phyloP scores from a whole-genome alignment of 371 early-diverging fungal species.

The Lichtheimia ramosa region DNA sequence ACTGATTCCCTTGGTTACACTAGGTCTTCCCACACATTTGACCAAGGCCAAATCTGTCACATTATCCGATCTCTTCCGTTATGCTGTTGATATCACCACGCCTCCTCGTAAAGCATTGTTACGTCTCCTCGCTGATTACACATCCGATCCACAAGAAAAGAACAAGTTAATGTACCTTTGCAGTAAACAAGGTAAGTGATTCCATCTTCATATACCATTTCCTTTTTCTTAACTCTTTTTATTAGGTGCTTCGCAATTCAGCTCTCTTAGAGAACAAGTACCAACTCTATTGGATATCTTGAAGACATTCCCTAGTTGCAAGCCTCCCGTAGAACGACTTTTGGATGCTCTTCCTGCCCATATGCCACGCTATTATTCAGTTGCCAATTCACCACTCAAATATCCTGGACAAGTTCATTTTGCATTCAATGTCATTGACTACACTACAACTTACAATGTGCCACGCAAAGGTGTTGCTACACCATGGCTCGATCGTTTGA shows the following conservation, averaged over 20 bases:
- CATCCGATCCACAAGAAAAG: slow-evolving; percentile 67
- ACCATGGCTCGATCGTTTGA: slow-evolving; percentile 73
- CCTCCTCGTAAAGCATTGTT: slow-evolving; percentile 80
- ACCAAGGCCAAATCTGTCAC: slow-evolving; percentile 48
- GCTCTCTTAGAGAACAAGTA: slow-evolving; percentile 60
- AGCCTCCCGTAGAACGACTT: slow-evolving; percentile 63
- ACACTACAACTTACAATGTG: slow-evolving; percentile 45
- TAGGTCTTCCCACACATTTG: slow-evolving; percentile 66
- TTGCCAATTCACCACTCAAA: slow-evolving; percentile 67
- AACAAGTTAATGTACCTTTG: slow-evolving; percentile 71
- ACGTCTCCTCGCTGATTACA: slow-evolving; percentile 79
- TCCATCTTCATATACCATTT: too few relatives aligned
- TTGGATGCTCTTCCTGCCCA: slow-evolving; percentile 77
- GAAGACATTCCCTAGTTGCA: slow-evolving; percentile 71
- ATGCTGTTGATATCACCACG: slow-evolving; percentile 72
- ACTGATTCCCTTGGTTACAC: not conserved
- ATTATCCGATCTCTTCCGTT: slow-evolving; percentile 62
- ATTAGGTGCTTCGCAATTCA: slow-evolving; percentile 66
- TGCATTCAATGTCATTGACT: slow-evolving; percentile 88
- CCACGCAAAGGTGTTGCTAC: slow-evolving; percentile 78
- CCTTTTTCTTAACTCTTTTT: not conserved
- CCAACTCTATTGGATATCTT: slow-evolving; percentile 81
- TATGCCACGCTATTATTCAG: slow-evolving; percentile 87
- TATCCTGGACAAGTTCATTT: slow-evolving; percentile 57
- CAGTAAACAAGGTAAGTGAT: slow-evolving; percentile 67